Conservation (phyloP, 2,329 filamentous ascomycete genomes). For the Gyromitra esculenta region DNA sequence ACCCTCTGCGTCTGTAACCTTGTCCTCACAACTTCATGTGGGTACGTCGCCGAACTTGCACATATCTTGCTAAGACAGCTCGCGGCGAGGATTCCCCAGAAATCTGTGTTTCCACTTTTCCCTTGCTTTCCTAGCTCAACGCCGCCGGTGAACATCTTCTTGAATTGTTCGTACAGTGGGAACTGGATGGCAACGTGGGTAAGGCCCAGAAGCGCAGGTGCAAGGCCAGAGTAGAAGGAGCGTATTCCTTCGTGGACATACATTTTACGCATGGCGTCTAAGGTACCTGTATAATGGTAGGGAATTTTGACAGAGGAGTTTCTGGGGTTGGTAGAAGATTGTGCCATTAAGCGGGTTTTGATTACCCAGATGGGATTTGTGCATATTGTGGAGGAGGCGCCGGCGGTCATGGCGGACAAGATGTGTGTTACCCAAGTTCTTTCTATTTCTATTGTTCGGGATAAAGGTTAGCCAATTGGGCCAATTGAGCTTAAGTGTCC, state of each 20-base stretch:
- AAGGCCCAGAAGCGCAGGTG: slow-evolving; percentile 88
- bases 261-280: slow-evolving; percentile 96
- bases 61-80: slow-evolving; percentile 94
- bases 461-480: not conserved
- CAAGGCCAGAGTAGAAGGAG: slow-evolving; percentile 94
- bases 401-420: slow-evolving; percentile 83
- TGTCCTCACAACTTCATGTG: slow-evolving; percentile 94
- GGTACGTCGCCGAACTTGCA: slow-evolving; percentile 94
- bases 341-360: slow-evolving; percentile 95
- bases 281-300: slow-evolving; percentile 90
- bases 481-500: not conserved
- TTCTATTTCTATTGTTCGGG: slow-evolving; percentile 50
- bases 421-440: slow-evolving; percentile 56
- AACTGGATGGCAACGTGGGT: slow-evolving; percentile 98
- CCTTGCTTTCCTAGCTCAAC: slow-evolving; percentile 65
- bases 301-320: slow-evolving; percentile 68
- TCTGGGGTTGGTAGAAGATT: slow-evolving; percentile 64
- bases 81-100: slow-evolving; percentile 83
- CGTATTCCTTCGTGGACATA: slow-evolving; percentile 86
- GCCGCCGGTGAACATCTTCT: slow-evolving; percentile 91
- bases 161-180: slow-evolving; percentile 92
- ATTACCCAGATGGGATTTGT: slow-evolving; percentile 99
- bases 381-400: slow-evolving; percentile 88
- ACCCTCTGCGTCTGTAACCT: slow-evolving; percentile 83
- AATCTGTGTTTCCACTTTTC: slow-evolving; percentile 73